A percentile compares a stretch with the other conserved stretches of the same genome.
phyloP scores from a whole-genome alignment of 2,329 filamentous ascomycete genomes.

The Madurella mycetomatis region DNA sequence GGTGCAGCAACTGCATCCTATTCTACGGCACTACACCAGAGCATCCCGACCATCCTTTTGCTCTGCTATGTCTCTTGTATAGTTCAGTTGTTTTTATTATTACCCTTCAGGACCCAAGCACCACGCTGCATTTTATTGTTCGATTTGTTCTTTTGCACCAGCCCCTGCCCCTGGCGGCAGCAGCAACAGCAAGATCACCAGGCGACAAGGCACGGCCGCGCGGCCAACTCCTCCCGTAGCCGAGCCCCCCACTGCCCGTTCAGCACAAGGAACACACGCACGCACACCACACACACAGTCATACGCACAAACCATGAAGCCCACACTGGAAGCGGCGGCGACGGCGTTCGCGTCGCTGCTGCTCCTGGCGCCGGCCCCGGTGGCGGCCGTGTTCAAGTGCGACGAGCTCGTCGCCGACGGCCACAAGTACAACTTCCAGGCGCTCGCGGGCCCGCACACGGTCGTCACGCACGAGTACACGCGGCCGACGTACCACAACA shows the following conservation, averaged over 20 bases:
- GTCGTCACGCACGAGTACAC: constrained; percentile 57
- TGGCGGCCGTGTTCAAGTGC: constrained; percentile 56
- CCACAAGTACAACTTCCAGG: constrained; percentile 59
- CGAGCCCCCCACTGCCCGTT: too few species aligned
- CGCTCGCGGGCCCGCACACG: constrained; percentile 63
- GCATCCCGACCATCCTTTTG: not conserved
- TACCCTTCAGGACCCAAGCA: too few species aligned
- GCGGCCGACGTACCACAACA: constrained; percentile 58
- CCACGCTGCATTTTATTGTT: too few species aligned
- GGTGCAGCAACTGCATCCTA: not conserved
- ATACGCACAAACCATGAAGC: constrained; percentile 1
- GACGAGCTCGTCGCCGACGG: constrained; percentile 55
- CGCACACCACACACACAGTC: not conserved
- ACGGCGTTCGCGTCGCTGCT: constrained; percentile 1
- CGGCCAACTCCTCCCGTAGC: too few species aligned
- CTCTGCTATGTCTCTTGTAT: not conserved
- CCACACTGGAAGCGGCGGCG: not conserved
- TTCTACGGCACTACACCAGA: not conserved
- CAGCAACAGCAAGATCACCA: too few species aligned
- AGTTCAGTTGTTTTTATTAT: too few species aligned
- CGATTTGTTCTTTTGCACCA: too few species aligned
- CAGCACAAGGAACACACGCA: not conserved
- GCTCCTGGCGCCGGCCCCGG: constrained; percentile 20
- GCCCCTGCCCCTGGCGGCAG: too few species aligned
- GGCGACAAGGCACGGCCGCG: too few species aligned